phyloP scores from a whole-genome alignment of 139 green algal species.

The Chlorella vulgaris region DNA sequence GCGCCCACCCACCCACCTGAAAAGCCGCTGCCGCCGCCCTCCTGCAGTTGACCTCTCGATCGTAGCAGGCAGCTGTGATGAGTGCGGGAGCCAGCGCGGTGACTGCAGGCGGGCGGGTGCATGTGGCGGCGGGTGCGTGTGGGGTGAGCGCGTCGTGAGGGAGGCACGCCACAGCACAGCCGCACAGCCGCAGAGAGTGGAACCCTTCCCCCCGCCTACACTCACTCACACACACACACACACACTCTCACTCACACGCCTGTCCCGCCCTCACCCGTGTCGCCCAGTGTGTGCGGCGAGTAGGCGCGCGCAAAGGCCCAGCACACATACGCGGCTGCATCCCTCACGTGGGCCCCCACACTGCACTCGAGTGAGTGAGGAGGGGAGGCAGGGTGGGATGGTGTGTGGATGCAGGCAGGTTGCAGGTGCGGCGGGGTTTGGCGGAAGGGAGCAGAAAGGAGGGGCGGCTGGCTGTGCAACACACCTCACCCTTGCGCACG shows the following conservation, averaged over 20 bases:
- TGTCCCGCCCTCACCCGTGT: not conserved
- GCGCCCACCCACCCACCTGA: conserved; percentile 35
- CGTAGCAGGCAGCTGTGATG: conserved; percentile 88
- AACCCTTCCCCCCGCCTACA: too few relatives aligned
- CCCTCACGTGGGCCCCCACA: conserved; percentile 93
- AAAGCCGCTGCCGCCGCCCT: conserved; percentile 94
- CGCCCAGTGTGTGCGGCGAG: conserved; percentile 61
- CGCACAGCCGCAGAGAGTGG: too few relatives aligned
- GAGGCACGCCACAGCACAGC: not conserved
- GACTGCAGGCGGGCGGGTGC: not conserved
- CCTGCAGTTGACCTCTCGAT: conserved; percentile 87
- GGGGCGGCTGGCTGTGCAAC: not conserved
- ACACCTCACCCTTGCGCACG: not conserved
- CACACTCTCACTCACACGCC: too few relatives aligned
- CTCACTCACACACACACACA: too few relatives aligned
- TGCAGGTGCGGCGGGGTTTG: not conserved
- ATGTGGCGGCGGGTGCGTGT: not conserved
- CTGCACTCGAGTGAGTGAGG: conserved; percentile 21
- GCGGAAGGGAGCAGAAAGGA: not conserved
- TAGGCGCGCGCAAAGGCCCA: conserved; percentile 95
- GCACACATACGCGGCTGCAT: conserved; percentile 96
- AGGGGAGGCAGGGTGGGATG: not conserved
- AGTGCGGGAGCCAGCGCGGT: conserved; percentile 73
- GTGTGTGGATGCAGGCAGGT: not conserved
- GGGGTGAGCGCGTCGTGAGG: not conserved